These are phyloP conservation scores for Polyporus arcularius DNA, from an alignment of 768 basidiomycete genomes.

Conservation along the genomic window DNA sequence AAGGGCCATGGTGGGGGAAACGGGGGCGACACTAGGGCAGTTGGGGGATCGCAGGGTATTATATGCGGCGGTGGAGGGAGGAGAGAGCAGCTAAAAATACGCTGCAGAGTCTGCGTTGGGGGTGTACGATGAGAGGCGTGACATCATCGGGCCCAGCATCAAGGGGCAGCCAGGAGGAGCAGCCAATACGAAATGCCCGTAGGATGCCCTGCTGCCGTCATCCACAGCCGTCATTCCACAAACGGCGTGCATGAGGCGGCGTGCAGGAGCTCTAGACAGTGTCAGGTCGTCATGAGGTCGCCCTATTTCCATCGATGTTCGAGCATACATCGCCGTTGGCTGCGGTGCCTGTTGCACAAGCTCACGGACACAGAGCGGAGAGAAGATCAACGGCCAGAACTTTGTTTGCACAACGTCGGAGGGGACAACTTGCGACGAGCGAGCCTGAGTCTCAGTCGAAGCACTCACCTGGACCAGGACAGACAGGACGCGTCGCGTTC, in stretches of 20 bases:
- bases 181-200: constrained; percentile 1
- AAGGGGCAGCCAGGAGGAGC: constrained; percentile 6
- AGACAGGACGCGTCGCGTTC: background rate
- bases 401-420: background rate
- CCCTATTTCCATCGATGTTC: background rate
- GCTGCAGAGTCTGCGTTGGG: background rate
- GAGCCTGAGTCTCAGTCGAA: background rate
- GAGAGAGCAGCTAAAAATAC: constrained; percentile 1
- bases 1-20: constrained; percentile 51
- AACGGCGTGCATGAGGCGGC: background rate
- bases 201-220: background rate
- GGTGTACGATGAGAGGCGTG: background rate
- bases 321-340: background rate
- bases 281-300: background rate
- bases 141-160: constrained; percentile 10
- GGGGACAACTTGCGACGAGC: too few relatives aligned
- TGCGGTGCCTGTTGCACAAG: background rate
- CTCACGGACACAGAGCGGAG: background rate
- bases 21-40: background rate
- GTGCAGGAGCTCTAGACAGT: background rate
- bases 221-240: constrained; percentile 7
- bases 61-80: background rate
- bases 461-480: background rate
- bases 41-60: background rate
- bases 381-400: background rate